These are phyloP conservation scores for Vanrija pseudolonga DNA, from an alignment of 1,284 basidiomycete genomes.

Conservation along the genomic window DNA sequence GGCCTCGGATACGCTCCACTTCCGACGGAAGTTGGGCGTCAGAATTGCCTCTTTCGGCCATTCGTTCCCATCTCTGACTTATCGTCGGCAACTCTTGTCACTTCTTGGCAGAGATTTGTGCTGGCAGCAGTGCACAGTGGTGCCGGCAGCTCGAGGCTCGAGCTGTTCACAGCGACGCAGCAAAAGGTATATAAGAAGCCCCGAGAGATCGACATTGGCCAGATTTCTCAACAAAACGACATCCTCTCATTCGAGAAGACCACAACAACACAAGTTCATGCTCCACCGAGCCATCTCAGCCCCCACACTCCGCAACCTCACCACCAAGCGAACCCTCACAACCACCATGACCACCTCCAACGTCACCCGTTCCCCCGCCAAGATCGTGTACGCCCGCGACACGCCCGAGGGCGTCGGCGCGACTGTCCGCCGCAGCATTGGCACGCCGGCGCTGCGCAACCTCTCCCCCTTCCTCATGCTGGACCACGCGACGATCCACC, in stretches of 20 bases:
- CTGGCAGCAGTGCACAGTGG: too few species aligned
- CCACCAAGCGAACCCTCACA: not conserved
- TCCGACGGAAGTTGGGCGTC: too few species aligned
- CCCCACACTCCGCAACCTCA: slow-evolving; percentile 2
- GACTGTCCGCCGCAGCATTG: slow-evolving; percentile 83
- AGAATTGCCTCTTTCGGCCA: too few species aligned
- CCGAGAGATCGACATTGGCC: not conserved
- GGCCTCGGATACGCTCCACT: too few species aligned
- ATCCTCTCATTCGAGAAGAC: too few species aligned
- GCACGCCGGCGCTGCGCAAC: slow-evolving; percentile 68
- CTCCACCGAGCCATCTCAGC: not conserved
- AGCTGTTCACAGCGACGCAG: too few species aligned
- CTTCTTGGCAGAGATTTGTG: not conserved
- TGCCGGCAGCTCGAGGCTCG: too few species aligned
- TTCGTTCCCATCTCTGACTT: too few species aligned
- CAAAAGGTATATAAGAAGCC: slow-evolving; percentile 9
- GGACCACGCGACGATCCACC: slow-evolving; percentile 47
- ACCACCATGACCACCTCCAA: slow-evolving; percentile 9
- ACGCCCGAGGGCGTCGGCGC: slow-evolving; percentile 85
- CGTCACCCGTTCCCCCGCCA: slow-evolving; percentile 65
- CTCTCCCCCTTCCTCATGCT: slow-evolving; percentile 84
- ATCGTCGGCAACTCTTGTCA: not conserved
- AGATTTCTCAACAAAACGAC: not conserved
- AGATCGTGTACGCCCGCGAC: slow-evolving; percentile 71
- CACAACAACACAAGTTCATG: slow-evolving; percentile 1